These are phyloP conservation scores for Phlyctochytrium bullatum DNA, from an alignment of 192 early-diverging fungal genomes.

Conservation along the genomic window DNA sequence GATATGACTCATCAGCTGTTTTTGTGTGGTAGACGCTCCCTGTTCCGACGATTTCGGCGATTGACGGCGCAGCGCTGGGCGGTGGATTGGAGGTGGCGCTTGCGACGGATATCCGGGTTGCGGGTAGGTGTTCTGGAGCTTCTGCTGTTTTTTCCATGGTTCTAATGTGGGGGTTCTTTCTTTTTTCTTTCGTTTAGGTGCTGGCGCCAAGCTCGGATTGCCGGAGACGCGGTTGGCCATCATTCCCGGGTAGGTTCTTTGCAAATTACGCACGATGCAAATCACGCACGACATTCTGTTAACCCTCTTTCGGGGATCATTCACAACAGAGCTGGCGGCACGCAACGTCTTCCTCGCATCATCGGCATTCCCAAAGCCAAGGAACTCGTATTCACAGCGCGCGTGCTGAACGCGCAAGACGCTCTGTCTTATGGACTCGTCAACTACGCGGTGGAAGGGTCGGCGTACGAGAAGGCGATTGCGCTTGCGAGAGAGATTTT, in stretches of 20 bases:
- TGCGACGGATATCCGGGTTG: conserved; percentile 84
- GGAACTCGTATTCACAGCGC: conserved; percentile 89
- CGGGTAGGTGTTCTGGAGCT: conserved; percentile 66
- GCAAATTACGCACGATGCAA: background rate
- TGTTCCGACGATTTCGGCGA: conserved; percentile 88
- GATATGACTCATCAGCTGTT: background rate
- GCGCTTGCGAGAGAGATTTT: conserved; percentile 77
- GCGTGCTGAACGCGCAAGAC: conserved; percentile 58
- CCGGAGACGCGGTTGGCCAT: conserved; percentile 92
- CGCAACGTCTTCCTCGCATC: conserved; percentile 82
- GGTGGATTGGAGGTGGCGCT: conserved; percentile 91
- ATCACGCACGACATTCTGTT: background rate
- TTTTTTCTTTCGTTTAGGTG: conserved; percentile 28
- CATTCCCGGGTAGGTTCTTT: conserved; percentile 76
- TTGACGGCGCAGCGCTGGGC: conserved; percentile 92
- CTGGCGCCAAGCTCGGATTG: conserved; percentile 76
- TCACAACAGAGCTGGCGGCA: conserved; percentile 79
- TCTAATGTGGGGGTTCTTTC: too few species aligned
- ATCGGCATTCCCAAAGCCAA: conserved; percentile 87
- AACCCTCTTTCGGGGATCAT: background rate
- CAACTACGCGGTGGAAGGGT: conserved; percentile 70
- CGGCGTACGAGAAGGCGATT: conserved; percentile 66
- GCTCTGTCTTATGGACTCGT: conserved; percentile 74
- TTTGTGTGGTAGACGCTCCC: conserved; percentile 56
- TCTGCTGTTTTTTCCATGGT: too few species aligned